Conservation (phyloP, 108 stramenopile genomes). For the Cyclotella atomus region DNA sequence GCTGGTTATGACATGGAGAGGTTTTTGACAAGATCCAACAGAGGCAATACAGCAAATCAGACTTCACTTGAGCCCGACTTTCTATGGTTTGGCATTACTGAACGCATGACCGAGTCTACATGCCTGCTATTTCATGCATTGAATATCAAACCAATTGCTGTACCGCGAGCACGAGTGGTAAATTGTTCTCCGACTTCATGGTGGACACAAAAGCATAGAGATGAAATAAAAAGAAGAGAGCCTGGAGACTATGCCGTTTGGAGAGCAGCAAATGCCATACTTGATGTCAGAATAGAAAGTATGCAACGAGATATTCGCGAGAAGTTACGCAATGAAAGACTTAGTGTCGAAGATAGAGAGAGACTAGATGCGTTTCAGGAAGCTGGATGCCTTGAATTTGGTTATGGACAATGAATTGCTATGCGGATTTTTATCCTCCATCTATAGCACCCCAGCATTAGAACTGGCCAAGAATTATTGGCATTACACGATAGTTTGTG, state of each 20-base stretch:
- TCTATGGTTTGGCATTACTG: conserved; percentile 44
- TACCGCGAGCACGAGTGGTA: conserved; percentile 19
- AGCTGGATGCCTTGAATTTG: conserved; percentile 5
- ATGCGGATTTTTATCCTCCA: neutral
- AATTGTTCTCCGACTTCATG: conserved; percentile 27
- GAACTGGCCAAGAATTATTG: no score
- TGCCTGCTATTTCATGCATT: conserved; percentile 25
- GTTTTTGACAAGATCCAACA: neutral
- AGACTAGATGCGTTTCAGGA: conserved; percentile 8
- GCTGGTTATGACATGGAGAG: conserved; percentile 2
- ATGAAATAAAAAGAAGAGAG: conserved; percentile 20
- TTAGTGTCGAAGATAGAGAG: conserved; percentile 8
- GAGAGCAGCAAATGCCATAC: conserved; percentile 38
- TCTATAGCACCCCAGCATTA: no score
- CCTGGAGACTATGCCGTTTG: conserved; percentile 31
- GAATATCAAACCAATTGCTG: conserved; percentile 4
- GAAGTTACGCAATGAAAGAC: neutral
- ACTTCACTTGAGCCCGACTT: conserved; percentile 24
- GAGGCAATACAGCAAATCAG: neutral
- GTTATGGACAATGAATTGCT: neutral
- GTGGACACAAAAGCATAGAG: conserved; percentile 25
- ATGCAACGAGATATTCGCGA: conserved; percentile 18
- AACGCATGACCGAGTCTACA: conserved; percentile 37
- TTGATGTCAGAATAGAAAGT: conserved; percentile 30
- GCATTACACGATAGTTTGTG: no score